phyloP scores from a whole-genome alignment of 768 basidiomycete genomes.

The Tremella yokohamensis region DNA sequence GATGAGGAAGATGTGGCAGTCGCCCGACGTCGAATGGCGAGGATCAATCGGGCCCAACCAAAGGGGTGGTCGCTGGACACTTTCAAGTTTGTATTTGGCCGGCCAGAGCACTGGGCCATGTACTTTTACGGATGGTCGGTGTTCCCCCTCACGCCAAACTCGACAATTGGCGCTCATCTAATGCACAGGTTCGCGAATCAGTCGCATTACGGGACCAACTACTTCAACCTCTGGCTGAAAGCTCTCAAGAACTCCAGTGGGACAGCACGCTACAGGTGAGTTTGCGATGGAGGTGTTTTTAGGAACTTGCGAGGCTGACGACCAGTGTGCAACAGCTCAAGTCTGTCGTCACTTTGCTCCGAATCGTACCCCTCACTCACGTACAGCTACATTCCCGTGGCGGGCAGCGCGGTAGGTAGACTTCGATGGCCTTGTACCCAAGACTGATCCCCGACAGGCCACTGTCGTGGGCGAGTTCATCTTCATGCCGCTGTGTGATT shows the following conservation, averaged over 20 bases:
- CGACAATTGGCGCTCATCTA: too few species aligned
- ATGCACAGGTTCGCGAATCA: background rate
- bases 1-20: background rate
- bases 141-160: too few species aligned
- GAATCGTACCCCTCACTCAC: too few species aligned
- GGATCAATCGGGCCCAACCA: background rate
- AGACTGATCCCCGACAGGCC: background rate
- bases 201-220: constrained; percentile 3
- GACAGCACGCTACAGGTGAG: constrained; percentile 4
- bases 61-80: constrained; percentile 1
- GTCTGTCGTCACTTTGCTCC: background rate
- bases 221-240: constrained; percentile 14
- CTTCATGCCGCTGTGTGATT: constrained; percentile 9
- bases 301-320: background rate
- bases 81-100: constrained; percentile 2
- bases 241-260: constrained; percentile 3
- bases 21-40: background rate
- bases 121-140: too few species aligned
- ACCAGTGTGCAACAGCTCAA: background rate
- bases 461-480: constrained; percentile 5
- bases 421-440: too few species aligned
- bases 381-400: too few species aligned
- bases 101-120: constrained; percentile 4
- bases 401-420: too few species aligned
- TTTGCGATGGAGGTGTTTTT: background rate